Conservation (phyloP, 129 eudicot species). For the Saposhnikovia divaricata region DNA sequence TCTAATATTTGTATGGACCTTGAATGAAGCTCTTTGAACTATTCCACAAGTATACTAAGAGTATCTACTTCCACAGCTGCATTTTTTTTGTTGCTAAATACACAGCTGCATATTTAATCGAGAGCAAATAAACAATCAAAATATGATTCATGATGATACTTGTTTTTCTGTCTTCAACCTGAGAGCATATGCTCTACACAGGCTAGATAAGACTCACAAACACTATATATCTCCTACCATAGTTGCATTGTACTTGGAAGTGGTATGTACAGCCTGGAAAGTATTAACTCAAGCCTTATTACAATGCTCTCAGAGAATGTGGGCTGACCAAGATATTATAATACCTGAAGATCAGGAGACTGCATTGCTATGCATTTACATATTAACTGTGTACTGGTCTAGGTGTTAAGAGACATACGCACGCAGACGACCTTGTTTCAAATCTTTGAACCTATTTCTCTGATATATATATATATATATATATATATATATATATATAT, state of each 20-base stretch:
- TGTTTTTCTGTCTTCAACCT: neutral
- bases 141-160: neutral
- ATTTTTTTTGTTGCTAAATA: too few relatives aligned
- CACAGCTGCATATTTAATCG: neutral
- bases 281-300: neutral
- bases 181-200: neutral
- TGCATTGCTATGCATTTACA: neutral
- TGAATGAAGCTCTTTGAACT: neutral
- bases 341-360: neutral
- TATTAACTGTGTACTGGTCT: neutral
- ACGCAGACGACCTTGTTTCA: neutral
- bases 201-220: neutral
- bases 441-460: neutral
- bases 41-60: neutral
- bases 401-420: neutral
- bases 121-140: neutral
- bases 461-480: too few relatives aligned
- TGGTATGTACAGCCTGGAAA: neutral
- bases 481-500: too few relatives aligned
- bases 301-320: neutral
- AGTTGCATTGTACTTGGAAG: neutral
- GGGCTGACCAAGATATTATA: neutral
- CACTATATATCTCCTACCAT: neutral
- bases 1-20: neutral
- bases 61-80: neutral